These are phyloP conservation scores for Paracoccidioides lutzii DNA, from an alignment of 2,329 filamentous ascomycete species.

Conservation along the genomic window DNA sequence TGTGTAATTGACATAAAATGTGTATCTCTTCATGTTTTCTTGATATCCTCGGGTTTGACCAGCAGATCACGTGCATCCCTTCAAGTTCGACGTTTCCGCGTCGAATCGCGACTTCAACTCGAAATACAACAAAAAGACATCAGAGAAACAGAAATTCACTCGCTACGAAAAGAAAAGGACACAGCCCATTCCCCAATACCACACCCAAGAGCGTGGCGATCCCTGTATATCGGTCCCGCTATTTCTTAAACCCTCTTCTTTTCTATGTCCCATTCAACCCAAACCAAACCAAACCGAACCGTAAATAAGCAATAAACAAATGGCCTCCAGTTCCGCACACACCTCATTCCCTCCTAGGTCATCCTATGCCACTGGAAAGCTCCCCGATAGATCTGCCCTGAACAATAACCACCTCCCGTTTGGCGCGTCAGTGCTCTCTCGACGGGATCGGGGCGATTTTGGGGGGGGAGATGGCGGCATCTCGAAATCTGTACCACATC, in stretches of 20 bases:
- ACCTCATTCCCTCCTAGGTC: constrained; percentile 44
- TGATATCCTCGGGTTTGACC: background rate
- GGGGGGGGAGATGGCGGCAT: constrained; percentile 6
- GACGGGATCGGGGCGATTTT: constrained; percentile 17
- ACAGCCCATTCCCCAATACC: background rate
- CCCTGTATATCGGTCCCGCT: background rate
- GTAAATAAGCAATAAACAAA: background rate
- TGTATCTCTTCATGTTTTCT: background rate
- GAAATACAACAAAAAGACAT: background rate
- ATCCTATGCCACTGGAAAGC: constrained; percentile 41
- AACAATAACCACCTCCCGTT: constrained; percentile 32
- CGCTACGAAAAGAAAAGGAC: background rate
- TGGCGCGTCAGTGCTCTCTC: constrained; percentile 32
- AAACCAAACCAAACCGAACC: background rate
- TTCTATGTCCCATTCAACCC: background rate
- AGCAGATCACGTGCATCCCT: background rate
- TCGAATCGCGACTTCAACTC: background rate
- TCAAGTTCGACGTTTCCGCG: background rate
- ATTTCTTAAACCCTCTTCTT: background rate
- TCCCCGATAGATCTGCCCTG: constrained; percentile 35
- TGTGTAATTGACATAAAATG: too few relatives aligned
- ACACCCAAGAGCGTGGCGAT: background rate
- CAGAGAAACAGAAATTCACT: background rate
- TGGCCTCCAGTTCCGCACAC: constrained; percentile 31
- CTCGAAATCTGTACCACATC: constrained; percentile 16